Conservation (phyloP, 176 grass and related monocot genomes). For the Aechmea fasciata region DNA sequence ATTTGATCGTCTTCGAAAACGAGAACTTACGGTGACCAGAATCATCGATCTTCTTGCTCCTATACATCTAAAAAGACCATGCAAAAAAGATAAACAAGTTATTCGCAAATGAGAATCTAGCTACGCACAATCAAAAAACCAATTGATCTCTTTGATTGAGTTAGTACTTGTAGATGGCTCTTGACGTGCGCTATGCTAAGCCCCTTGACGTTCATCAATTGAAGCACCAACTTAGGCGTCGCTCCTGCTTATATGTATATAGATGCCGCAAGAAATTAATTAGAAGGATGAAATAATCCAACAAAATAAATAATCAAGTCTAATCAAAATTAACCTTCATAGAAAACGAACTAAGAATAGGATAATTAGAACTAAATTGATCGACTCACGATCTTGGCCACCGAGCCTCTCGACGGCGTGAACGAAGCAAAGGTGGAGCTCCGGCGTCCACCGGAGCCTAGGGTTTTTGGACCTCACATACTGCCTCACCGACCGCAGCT, state of each 20-base stretch:
- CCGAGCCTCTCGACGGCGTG: slow-evolving; percentile 56
- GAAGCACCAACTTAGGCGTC: slow-evolving; percentile 68
- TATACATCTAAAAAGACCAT: slow-evolving; percentile 51
- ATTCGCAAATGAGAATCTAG: background rate
- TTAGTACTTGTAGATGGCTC: slow-evolving; percentile 63
- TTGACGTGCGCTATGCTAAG: slow-evolving; percentile 81
- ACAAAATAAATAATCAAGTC: background rate
- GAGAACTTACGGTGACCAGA: slow-evolving; percentile 33
- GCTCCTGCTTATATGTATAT: slow-evolving; percentile 25
- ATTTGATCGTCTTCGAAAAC: background rate
- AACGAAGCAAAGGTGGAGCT: slow-evolving; percentile 55
- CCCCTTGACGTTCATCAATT: slow-evolving; percentile 62
- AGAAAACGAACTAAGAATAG: background rate
- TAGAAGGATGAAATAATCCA: too few relatives aligned
- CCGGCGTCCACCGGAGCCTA: slow-evolving; percentile 68
- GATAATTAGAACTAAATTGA: background rate
- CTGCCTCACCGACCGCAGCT: slow-evolving; percentile 24
- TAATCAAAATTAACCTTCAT: background rate
- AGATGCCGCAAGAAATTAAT: too few relatives aligned
- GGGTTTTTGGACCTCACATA: slow-evolving; percentile 71
- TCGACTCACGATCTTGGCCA: slow-evolving; percentile 55
- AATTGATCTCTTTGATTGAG: background rate
- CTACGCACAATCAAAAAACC: background rate
- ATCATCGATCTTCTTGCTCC: slow-evolving; percentile 61
- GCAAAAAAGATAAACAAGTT: background rate